phyloP scores from a whole-genome alignment of 345 rosid genomes.

The Conringia planisiliqua region DNA sequence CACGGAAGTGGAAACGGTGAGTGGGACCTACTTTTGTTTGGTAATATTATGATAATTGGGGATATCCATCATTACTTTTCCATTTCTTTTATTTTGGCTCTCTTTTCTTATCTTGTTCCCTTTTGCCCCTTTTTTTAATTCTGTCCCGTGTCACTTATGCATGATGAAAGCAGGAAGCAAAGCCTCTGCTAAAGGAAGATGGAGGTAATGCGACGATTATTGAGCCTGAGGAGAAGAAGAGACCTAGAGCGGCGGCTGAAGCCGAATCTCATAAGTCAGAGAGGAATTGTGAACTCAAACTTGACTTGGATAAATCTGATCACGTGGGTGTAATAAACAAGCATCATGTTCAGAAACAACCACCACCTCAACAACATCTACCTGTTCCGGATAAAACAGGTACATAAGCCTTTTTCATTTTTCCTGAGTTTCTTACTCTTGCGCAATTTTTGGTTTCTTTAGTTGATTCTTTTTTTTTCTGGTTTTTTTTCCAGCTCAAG shows the following conservation, averaged over 20 bases:
- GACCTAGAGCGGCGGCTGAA: conserved; percentile 36
- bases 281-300: conserved; percentile 63
- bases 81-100: conserved; percentile 1
- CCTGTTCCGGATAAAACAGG: conserved; percentile 56
- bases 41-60: conserved; percentile 22
- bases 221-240: conserved; percentile 50
- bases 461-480: neutral
- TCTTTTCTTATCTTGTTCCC: conserved; percentile 25
- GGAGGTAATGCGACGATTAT: conserved; percentile 34
- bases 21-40: conserved; percentile 42
- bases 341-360: conserved; percentile 51
- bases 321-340: conserved; percentile 33
- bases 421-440: neutral
- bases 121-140: neutral
- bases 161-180: conserved; percentile 48
- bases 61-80: conserved; percentile 17
- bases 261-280: conserved; percentile 57
- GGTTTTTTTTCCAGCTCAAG: conserved; percentile 53
- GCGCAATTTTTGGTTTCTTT: neutral
- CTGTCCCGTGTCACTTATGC: conserved; percentile 11
- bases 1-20: conserved; percentile 63
- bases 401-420: conserved; percentile 9
- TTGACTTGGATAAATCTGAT: conserved; percentile 80
- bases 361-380: conserved; percentile 40
- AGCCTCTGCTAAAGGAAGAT: conserved; percentile 48